phyloP scores from a whole-genome alignment of 257 asterid species.

The Solanum stenotomum region DNA sequence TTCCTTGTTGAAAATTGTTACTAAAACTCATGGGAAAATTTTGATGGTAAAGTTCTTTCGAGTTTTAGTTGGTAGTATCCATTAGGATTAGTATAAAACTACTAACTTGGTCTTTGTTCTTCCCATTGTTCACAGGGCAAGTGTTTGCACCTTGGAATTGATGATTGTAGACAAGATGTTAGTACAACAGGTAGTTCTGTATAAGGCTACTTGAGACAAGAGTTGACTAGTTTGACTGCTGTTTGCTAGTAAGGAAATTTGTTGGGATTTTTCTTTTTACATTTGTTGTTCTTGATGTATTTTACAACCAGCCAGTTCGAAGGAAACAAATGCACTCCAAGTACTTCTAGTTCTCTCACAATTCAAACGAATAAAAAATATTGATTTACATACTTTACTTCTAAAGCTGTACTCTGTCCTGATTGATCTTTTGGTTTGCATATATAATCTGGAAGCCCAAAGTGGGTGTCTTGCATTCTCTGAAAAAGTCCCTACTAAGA shows the following conservation, averaged over 20 bases:
- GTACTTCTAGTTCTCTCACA: constrained; percentile 20
- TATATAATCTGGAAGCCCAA: constrained; percentile 38
- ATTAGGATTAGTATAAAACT: neutral
- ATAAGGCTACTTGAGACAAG: neutral
- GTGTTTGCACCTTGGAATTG: constrained; percentile 69
- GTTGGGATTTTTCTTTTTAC: neutral
- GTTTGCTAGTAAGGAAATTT: neutral
- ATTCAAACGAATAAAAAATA: neutral
- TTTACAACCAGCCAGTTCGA: neutral
- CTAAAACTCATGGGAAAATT: neutral
- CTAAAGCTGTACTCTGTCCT: neutral
- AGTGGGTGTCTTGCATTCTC: constrained; percentile 62
- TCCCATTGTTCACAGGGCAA: constrained; percentile 37
- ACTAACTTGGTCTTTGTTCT: constrained; percentile 1
- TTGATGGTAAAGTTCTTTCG: neutral
- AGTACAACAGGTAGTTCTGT: constrained; percentile 64
- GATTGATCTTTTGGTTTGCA: constrained; percentile 14
- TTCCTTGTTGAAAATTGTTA: neutral
- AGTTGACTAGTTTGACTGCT: neutral
- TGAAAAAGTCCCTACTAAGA: constrained; percentile 64
- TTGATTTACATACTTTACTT: neutral
- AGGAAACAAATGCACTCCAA: neutral
- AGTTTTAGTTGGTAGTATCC: neutral
- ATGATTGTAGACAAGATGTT: constrained; percentile 57
- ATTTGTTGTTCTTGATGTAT: neutral